Percentiles rank a stretch among this genome's conserved stretches.
These are phyloP conservation scores for Chloromonas sp. DNA, from an alignment of 163 green algal species.

Conservation along the genomic window DNA sequence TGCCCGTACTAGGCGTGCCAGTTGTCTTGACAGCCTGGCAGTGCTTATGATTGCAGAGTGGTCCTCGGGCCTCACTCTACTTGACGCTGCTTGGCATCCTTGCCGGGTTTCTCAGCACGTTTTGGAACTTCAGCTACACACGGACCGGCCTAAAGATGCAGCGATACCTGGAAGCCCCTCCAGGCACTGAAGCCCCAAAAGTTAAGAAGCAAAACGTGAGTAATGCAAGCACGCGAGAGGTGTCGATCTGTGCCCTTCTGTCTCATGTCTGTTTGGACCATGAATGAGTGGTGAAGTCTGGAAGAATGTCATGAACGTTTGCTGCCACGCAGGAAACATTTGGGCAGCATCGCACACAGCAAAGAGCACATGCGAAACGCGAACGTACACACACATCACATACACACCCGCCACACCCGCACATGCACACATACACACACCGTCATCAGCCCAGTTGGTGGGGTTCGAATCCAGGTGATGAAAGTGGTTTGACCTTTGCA, in stretches of 20 bases:
- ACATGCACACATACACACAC: too few relatives aligned
- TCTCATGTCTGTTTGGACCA: background rate
- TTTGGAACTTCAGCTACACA: conserved; percentile 85
- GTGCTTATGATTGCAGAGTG: conserved; percentile 44
- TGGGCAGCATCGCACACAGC: too few relatives aligned
- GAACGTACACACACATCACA: too few relatives aligned
- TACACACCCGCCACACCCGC: too few relatives aligned
- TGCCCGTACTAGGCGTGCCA: too few relatives aligned
- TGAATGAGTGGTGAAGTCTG: too few relatives aligned
- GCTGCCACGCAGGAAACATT: too few relatives aligned
- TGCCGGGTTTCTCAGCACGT: conserved; percentile 79
- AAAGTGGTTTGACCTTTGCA: too few relatives aligned
- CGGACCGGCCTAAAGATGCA: conserved; percentile 66
- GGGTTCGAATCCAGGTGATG: too few relatives aligned
- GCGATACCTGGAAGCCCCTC: conserved; percentile 56
- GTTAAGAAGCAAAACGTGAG: conserved; percentile 53
- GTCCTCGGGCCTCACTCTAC: conserved; percentile 74
- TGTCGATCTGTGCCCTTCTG: background rate
- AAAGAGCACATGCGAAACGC: too few relatives aligned
- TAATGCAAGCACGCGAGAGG: background rate
- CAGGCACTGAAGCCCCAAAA: conserved; percentile 36
- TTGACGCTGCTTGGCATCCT: conserved; percentile 85
- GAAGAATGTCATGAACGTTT: too few relatives aligned
- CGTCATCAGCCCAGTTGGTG: too few relatives aligned
- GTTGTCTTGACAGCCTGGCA: background rate